Conservation (phyloP, 1,284 basidiomycete genomes). For the Cutaneotrichosporon arboriforme region DNA sequence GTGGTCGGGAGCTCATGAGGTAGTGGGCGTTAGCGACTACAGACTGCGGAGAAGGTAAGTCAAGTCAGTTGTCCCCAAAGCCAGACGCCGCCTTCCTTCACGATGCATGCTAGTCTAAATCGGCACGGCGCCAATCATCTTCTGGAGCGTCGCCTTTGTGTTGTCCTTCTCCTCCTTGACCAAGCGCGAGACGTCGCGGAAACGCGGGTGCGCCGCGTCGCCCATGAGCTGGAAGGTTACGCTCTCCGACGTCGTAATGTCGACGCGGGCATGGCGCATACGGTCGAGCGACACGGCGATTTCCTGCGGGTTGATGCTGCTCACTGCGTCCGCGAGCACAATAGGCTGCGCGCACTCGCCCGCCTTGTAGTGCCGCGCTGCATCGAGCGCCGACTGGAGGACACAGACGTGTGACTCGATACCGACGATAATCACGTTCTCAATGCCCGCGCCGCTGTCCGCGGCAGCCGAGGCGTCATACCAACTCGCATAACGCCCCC, state of each 20-base stretch:
- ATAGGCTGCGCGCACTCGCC: constrained; percentile 48
- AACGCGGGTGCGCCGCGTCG: constrained; percentile 62
- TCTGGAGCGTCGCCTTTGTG: constrained; percentile 49
- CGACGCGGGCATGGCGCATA: constrained; percentile 68
- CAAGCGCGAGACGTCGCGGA: constrained; percentile 66
- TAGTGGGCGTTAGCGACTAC: no score
- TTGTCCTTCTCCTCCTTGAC: constrained; percentile 70
- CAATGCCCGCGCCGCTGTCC: constrained; percentile 37
- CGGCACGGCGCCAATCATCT: neutral
- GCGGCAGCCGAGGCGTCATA: neutral
- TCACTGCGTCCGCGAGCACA: constrained; percentile 77
- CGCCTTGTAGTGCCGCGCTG: constrained; percentile 35
- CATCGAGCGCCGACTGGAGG: constrained; percentile 69
- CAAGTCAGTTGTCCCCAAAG: no score
- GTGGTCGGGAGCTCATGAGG: no score
- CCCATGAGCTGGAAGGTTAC: constrained; percentile 64
- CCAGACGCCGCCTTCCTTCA: no score
- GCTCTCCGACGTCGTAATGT: constrained; percentile 76
- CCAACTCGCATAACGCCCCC: constrained; percentile 10
- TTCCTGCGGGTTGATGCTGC: constrained; percentile 62
- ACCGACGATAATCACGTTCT: constrained; percentile 70
- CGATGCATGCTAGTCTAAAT: neutral
- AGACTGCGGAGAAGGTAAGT: no score
- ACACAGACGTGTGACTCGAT: constrained; percentile 92
- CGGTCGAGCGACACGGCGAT: constrained; percentile 52